Evolutionary conservation across 2,329 filamentous ascomycete species (phyloP), one percentile per base, ranked within the genome.

Genomic region (Fusarium torreyae): DNA sequence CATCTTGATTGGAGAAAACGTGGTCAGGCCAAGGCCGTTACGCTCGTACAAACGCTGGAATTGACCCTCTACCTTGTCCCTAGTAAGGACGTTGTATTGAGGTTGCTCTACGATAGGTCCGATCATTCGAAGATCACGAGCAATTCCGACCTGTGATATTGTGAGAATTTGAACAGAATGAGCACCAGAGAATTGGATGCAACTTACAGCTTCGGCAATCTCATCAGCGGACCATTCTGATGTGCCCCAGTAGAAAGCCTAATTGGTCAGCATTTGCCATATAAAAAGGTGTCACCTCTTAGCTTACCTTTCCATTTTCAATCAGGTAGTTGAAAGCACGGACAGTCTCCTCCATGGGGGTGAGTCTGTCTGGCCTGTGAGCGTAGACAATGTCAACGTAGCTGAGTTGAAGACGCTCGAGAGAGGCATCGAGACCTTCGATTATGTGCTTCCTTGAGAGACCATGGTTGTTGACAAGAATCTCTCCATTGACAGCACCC

Each of bases 381-480:
- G 90, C 90, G 73, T 91, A 92, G 61, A 92, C 84, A 34, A 92
- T 81, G 74, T 92, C 91, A 46, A 93, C 90, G 68, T 91, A 90
- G 54, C 84, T 80, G 43, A 89, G 81, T 36, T 82, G 81, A 17
- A 90, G 81, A 18, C 88, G 85, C 63, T 86, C 77, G 13, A 93
- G 82, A 0, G 87, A 88, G 14, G 83, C 82, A 34, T 85, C 82
- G 38, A 89, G 81, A 15, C 87, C 87, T 54, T 77, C 74, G 62
- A 92, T 83, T 52, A 92, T 82, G 77, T 92, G 89, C 76, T 92
- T 92, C 48, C 89, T 83, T 7, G 86, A 89, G n/a, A 92, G 84
- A 5, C 89, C 90, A 49, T 84, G 81, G 77, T 90, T 91, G 80
- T 92, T 92, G 66, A 90, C 83, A 18, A 86, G 85, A 70, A 88